phyloP scores from a whole-genome alignment of 345 rosid genomes.

The Aethionema arabicum region DNA sequence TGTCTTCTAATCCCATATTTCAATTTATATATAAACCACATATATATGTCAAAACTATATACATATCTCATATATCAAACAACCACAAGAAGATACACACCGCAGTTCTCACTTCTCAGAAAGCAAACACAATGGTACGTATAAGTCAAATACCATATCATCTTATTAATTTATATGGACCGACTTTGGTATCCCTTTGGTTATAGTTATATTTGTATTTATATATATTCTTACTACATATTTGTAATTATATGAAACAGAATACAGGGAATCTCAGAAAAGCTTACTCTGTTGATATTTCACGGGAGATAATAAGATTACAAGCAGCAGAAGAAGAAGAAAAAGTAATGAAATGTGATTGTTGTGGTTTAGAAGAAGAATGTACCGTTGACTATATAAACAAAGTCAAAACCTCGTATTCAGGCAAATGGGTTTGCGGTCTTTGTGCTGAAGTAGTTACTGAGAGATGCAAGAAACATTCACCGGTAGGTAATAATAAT shows the following conservation, averaged over 20 bases:
- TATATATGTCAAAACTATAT: neutral
- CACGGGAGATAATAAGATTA: constrained; percentile 6
- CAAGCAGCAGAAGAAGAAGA: constrained; percentile 17
- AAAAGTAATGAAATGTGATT: constrained; percentile 51
- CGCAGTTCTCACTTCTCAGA: neutral
- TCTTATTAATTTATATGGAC: neutral
- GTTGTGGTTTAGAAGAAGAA: constrained; percentile 67
- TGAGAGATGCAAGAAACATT: constrained; percentile 30
- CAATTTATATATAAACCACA: neutral
- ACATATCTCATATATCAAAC: neutral
- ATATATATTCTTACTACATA: neutral
- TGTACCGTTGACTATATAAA: constrained; percentile 54
- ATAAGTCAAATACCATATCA: neutral
- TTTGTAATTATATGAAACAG: constrained; percentile 1
- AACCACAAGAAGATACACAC: constrained; percentile 7
- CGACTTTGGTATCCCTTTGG: neutral
- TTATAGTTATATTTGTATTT: neutral
- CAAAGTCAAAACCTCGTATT: constrained; percentile 40
- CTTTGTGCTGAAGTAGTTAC: constrained; percentile 61
- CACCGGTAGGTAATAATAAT: constrained; percentile 19
- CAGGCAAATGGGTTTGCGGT: constrained; percentile 69
- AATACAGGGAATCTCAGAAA: constrained; percentile 11
- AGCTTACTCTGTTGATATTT: constrained; percentile 27
- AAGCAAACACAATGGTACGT: constrained; percentile 7
- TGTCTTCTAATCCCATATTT: neutral